These are phyloP conservation scores for Hawksworthiomyces lignivorus DNA, from an alignment of 2,329 filamentous ascomycete genomes.

Conservation along the genomic window DNA sequence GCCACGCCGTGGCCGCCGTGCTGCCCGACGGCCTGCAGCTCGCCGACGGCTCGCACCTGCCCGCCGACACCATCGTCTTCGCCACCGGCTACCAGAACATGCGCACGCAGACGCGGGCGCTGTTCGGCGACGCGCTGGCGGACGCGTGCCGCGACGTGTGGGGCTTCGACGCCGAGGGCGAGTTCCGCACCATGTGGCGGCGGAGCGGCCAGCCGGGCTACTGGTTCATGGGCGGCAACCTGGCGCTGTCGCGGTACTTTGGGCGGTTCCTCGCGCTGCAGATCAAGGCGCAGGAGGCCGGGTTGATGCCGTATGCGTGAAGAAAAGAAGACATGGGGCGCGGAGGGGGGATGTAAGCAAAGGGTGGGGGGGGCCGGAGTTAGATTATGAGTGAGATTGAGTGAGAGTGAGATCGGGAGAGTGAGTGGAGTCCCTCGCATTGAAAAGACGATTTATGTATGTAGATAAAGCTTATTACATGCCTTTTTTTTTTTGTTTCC, in stretches of 20 bases:
- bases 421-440: too few relatives aligned
- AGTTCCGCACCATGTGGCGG: conserved; percentile 51
- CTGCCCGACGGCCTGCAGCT: conserved; percentile 31
- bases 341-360: not conserved
- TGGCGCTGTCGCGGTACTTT: conserved; percentile 54
- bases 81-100: conserved; percentile 58
- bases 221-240: conserved; percentile 59
- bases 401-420: too few relatives aligned
- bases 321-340: too few relatives aligned
- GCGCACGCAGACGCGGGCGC: conserved; percentile 49
- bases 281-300: conserved; percentile 34
- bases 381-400: too few relatives aligned
- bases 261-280: conserved; percentile 46
- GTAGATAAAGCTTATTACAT: not conserved
- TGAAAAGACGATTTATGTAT: not conserved
- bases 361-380: too few relatives aligned
- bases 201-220: conserved; percentile 54
- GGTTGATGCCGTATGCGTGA: conserved; percentile 9
- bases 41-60: conserved; percentile 40
- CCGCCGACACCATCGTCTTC: conserved; percentile 50
- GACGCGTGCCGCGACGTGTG: conserved; percentile 51
- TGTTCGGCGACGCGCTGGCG: conserved; percentile 55
- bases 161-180: conserved; percentile 50
- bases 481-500: too few relatives aligned
- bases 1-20: conserved; percentile 41